A percentile compares a stretch with the other conserved stretches of the same genome.
Conservation (phyloP, 2,329 filamentous ascomycete species). For the Trichothecium sympodiale region DNA sequence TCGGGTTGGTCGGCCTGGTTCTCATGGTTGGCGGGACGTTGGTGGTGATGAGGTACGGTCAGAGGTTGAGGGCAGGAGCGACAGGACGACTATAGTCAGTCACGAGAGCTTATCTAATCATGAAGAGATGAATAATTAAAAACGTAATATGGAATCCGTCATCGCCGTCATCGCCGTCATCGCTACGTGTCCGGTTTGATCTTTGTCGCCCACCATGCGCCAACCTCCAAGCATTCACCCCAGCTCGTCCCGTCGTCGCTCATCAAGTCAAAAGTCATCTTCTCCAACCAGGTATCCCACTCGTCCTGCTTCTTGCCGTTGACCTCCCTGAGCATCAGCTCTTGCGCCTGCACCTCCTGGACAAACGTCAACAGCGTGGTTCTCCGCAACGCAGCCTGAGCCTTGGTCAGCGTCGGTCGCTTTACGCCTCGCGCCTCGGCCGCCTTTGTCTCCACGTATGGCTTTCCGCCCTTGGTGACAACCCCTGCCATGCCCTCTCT, state of each 20-base stretch:
- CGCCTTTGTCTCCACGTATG: conserved; percentile 44
- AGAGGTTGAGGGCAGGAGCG: conserved; percentile 4
- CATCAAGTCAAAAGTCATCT: conserved; percentile 76
- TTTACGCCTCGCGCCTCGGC: conserved; percentile 21
- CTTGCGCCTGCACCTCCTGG: conserved; percentile 74
- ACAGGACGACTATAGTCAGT: no score
- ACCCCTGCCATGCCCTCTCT: conserved; percentile 54
- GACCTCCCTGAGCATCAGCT: conserved; percentile 69
- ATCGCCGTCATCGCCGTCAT: no score
- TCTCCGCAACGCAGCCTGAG: conserved; percentile 57
- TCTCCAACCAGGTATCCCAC: conserved; percentile 82
- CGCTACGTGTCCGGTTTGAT: conserved; percentile 4
- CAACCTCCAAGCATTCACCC: conserved; percentile 77
- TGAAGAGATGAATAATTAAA: no score
- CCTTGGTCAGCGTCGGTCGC: conserved; percentile 37
- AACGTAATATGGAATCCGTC: no score
- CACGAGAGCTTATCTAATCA: no score
- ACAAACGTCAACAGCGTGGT: conserved; percentile 67
- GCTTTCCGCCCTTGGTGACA: conserved; percentile 47
- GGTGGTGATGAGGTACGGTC: conserved; percentile 28
- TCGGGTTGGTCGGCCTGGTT: conserved; percentile 25
- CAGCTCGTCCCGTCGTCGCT: conserved; percentile 67
- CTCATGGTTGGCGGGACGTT: conserved; percentile 23
- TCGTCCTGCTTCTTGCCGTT: conserved; percentile 84
- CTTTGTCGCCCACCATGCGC: conserved; percentile 87